Evolutionary conservation across 164 flowering plant species (phyloP).

Genomic region (Tetrastigma voinierianum): DNA sequence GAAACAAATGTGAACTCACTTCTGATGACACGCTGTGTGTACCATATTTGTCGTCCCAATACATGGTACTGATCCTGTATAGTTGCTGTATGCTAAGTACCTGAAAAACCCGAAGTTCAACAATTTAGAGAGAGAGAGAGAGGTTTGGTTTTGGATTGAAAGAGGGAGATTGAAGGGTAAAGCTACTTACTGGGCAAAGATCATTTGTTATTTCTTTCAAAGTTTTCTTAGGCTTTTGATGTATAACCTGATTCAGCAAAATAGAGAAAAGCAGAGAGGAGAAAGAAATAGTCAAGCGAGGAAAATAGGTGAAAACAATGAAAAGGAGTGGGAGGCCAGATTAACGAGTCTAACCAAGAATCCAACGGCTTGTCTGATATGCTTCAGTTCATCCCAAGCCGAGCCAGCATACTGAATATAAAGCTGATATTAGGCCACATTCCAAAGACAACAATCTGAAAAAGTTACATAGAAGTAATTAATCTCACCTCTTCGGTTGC

Average conservation of each 20-base stretch:
- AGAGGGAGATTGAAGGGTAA: not conserved
- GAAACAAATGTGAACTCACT: constrained; percentile 31
- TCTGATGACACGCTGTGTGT: constrained; percentile 80
- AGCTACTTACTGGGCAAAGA: constrained; percentile 65
- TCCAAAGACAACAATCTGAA: no score
- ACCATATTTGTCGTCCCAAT: constrained; percentile 88
- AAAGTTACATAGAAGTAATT: no score
- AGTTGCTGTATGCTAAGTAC: constrained; percentile 80
- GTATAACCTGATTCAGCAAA: constrained; percentile 54
- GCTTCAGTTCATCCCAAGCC: no score
- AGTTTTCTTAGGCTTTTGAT: constrained; percentile 81
- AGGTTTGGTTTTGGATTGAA: not conserved
- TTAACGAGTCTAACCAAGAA: no score
- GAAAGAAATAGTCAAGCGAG: not conserved
- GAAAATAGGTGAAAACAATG: not conserved
- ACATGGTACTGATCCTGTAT: constrained; percentile 82
- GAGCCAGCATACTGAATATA: no score
- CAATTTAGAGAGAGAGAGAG: not conserved
- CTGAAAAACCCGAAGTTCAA: constrained; percentile 29
- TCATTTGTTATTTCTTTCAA: constrained; percentile 70
- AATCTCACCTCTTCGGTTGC: no score
- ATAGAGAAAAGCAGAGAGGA: constrained; percentile 1
- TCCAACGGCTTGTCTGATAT: no score
- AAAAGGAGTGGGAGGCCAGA: no score
- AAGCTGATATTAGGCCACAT: no score